These are phyloP conservation scores for Limtongia smithiae DNA, from an alignment of 805 yeast genomes.

Conservation along the genomic window DNA sequence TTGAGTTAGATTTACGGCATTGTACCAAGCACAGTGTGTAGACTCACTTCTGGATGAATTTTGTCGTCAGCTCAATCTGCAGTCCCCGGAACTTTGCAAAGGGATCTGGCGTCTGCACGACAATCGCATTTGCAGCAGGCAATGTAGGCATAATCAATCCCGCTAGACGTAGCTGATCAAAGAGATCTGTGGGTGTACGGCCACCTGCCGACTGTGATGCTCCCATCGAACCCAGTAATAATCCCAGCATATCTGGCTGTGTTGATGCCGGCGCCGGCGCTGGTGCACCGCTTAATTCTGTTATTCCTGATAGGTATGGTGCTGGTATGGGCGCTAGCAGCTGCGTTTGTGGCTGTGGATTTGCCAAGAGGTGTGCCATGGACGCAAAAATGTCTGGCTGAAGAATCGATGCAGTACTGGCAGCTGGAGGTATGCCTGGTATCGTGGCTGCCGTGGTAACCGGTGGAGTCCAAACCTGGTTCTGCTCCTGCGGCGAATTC, in stretches of 20 bases:
- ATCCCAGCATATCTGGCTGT: no score
- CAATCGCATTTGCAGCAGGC: neutral
- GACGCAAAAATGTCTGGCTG: conserved; percentile 19
- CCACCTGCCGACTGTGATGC: no score
- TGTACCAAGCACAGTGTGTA: neutral
- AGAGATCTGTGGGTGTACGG: conserved; percentile 7
- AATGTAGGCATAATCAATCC: conserved; percentile 29
- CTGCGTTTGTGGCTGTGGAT: conserved; percentile 1
- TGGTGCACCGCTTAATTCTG: neutral
- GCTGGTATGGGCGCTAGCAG: neutral
- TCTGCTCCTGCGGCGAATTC: conserved; percentile 8
- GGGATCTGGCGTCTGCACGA: neutral
- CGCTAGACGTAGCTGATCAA: conserved; percentile 32
- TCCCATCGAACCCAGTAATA: no score
- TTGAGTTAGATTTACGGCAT: no score
- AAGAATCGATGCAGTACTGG: no score
- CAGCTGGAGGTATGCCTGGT: neutral
- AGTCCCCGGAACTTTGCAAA: conserved; percentile 17
- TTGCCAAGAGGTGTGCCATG: conserved; percentile 12
- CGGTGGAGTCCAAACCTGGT: conserved; percentile 14
- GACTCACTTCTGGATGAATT: conserved; percentile 31
- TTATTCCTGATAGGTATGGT: neutral
- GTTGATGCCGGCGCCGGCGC: neutral
- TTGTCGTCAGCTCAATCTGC: conserved; percentile 36
- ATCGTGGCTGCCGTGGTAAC: conserved; percentile 4